Evolutionary conservation across 805 yeast species (phyloP).

Genomic region (Saccharomycopsis oosterbeekiorum): DNA sequence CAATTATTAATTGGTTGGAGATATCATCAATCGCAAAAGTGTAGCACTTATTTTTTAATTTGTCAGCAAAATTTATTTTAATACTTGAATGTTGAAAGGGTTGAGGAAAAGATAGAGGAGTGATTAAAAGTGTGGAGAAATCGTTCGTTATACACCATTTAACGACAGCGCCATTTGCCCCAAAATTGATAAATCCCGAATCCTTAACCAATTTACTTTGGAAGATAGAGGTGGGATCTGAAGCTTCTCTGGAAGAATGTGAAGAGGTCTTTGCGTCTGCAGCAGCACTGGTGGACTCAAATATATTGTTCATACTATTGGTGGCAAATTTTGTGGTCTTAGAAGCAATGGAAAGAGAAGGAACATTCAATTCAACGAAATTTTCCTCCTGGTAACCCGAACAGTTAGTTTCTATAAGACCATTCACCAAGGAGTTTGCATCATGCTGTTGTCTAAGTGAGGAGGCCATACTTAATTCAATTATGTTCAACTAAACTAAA

Average conservation of each 20-base stretch:
- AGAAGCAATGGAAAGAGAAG: not conserved
- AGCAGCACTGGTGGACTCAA: not conserved
- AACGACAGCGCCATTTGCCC: not conserved
- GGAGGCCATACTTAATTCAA: not conserved
- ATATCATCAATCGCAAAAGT: slow-evolving; percentile 25
- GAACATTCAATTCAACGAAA: not conserved
- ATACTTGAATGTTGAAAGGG: not conserved
- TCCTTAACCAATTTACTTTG: not conserved
- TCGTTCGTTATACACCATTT: slow-evolving; percentile 18
- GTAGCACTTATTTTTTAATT: slow-evolving; percentile 29
- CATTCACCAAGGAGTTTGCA: not conserved
- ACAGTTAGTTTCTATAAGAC: not conserved
- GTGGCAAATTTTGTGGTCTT: not conserved
- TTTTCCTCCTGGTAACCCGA: not conserved
- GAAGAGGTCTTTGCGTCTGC: not conserved
- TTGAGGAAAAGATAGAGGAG: slow-evolving; percentile 14
- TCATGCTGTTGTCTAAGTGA: not conserved
- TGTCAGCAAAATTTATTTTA: slow-evolving; percentile 31
- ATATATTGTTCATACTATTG: not conserved
- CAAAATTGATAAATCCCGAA: not conserved
- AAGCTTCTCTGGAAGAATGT: not conserved
- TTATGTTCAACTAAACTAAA: no score
- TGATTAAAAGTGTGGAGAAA: slow-evolving; percentile 17
- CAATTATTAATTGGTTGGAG: slow-evolving; percentile 34
- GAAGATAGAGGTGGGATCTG: not conserved